Conservation (phyloP, 176 grass and related monocot genomes). For the Sorghum bicolor region Sorghum_bicolor_NCBIv3 NC_012870.2:56393501-56394000, state of each 20-base stretch:
- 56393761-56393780: not conserved
- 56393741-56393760: not conserved
- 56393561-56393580: not conserved
- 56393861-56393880: constrained; percentile 23
- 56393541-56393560: not conserved
- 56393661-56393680: not conserved
- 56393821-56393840: not conserved
- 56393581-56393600: not conserved
- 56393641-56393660: not conserved
- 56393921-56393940: constrained; percentile 3
- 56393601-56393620: not conserved
- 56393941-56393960: not conserved
- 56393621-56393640: not conserved
- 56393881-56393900: constrained; percentile 10
- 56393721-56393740: not conserved
- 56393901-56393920: not conserved
- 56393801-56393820: not conserved
- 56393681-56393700: not conserved
- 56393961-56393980: not conserved
- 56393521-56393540: not conserved
- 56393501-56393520: not conserved
- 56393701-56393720: not conserved
- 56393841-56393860: not conserved
- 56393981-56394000: not conserved
- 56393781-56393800: not conserved